Evolutionary conservation across 75 land plant species (phyloP).

Genomic region (Picea glauca): DNA sequence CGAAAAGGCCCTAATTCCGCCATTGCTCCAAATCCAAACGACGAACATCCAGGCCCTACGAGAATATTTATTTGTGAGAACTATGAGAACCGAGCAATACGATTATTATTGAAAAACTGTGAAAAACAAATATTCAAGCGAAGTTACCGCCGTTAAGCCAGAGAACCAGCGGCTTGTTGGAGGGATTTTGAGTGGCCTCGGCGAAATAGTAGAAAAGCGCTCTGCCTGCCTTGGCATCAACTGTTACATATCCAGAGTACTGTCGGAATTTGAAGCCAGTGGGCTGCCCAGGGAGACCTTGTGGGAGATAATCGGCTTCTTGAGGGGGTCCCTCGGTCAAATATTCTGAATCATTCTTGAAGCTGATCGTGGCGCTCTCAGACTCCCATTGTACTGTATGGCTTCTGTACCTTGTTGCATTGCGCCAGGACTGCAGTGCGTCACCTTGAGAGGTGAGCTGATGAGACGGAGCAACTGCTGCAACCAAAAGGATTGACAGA

Average conservation of each 20-base stretch:
- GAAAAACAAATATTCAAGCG: neutral
- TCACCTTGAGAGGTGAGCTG: no score
- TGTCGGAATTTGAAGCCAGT: slow-evolving; percentile 12
- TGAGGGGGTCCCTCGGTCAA: neutral
- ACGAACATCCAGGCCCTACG: slow-evolving; percentile 26
- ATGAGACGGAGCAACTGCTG: no score
- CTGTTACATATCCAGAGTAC: slow-evolving; percentile 39
- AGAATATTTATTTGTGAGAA: slow-evolving; percentile 21
- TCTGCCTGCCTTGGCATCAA: slow-evolving; percentile 14
- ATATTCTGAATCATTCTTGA: neutral
- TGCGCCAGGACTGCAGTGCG: no score
- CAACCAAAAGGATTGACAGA: no score
- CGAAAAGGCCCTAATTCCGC: slow-evolving; percentile 36
- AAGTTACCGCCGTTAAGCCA: slow-evolving; percentile 58
- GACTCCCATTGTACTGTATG: no score
- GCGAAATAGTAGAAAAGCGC: slow-evolving; percentile 52
- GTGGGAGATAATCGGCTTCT: neutral
- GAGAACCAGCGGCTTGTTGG: slow-evolving; percentile 36
- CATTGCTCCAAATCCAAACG: slow-evolving; percentile 75
- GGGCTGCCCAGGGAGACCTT: slow-evolving; percentile 36
- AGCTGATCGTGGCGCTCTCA: no score
- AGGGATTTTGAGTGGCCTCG: slow-evolving; percentile 38
- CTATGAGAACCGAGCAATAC: neutral
- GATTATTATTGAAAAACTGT: neutral
- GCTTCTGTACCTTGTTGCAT: no score